Evolutionary conservation across 352 stramenopile genomes (phyloP), one percentile per base, ranked within the genome.

Genomic region (Globisporangium orthogonon): DNA sequence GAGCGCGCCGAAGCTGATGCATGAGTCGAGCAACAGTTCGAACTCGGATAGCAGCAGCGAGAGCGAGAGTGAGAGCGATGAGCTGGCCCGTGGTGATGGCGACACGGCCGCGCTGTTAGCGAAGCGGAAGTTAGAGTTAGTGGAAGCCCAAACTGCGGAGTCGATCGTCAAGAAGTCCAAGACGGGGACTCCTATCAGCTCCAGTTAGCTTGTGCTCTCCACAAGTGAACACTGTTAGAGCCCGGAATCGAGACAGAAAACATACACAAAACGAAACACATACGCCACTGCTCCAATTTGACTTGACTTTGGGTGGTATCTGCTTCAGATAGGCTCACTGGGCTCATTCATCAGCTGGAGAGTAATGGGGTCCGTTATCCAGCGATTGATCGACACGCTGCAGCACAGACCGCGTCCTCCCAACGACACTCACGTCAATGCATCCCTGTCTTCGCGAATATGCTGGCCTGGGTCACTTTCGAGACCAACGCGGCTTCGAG

Each of bases 101-200:
- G 68, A 64, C 50, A 50, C 65, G 50, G 58, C 55, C 1, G 54
- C 68, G 49, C 62, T 73, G 18, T 46, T 70, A 53, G 54, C 71
- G 28, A 90, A 90, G 61, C 75, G 79, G 47, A 86, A 88, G 62
- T 70, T 87, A 62, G 73, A 78, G 30, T 60, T 87, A 60, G 68
- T 76, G n/a, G 77, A 76, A 63, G 59, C 58, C 31, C 45, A 67
- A 53, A 66, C 66, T n/a, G 69, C 79, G 14, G 76, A 86, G 49
- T 79, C 71, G 64, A 60, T 87, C 52, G 66, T 90, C 18, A 90
- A 90, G 53, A 90, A 90, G 62, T 55, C 75, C 18, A 90, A 90
- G 58, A 69, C 79, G 47, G 85, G 67, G 65, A 85, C 76, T 56
- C 75, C 79, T 13, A 82, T 89, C 61, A 86, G 76, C 58, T 89